These are phyloP conservation scores for Backusella australiensis DNA, from an alignment of 192 early-diverging fungal species.

Conservation along the genomic window DNA sequence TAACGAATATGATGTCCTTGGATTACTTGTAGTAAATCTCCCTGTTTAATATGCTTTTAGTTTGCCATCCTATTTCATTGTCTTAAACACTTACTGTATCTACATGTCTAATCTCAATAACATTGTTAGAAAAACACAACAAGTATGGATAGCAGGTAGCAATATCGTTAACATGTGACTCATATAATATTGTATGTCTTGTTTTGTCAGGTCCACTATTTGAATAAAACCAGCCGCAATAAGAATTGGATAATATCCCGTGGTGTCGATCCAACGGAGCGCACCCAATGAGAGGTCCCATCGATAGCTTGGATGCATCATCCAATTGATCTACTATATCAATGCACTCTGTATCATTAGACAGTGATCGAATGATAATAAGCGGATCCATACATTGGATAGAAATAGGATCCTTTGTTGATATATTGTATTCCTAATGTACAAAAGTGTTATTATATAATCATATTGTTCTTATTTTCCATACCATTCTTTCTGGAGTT, in stretches of 20 bases:
- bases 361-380: neutral
- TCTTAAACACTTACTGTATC: slow-evolving; percentile 15
- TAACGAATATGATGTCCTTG: slow-evolving; percentile 18
- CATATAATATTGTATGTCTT: neutral
- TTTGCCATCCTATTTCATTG: neutral
- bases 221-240: slow-evolving; percentile 1
- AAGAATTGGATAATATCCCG: neutral
- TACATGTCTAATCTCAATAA: slow-evolving; percentile 21
- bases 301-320: neutral
- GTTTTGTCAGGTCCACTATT: neutral
- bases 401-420: neutral
- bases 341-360: neutral
- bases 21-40: slow-evolving; percentile 15
- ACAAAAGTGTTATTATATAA: neutral
- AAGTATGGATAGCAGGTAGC: slow-evolving; percentile 6
- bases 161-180: neutral
- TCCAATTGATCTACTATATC: neutral
- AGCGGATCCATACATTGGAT: neutral
- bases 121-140: slow-evolving; percentile 5
- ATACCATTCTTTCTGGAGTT: neutral
- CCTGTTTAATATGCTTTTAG: neutral
- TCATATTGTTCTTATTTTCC: neutral
- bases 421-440: neutral
- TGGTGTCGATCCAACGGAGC: neutral
- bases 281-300: neutral